phyloP scores from a whole-genome alignment of 1,284 basidiomycete species.

The Ceraceosorus bombacis region DNA sequence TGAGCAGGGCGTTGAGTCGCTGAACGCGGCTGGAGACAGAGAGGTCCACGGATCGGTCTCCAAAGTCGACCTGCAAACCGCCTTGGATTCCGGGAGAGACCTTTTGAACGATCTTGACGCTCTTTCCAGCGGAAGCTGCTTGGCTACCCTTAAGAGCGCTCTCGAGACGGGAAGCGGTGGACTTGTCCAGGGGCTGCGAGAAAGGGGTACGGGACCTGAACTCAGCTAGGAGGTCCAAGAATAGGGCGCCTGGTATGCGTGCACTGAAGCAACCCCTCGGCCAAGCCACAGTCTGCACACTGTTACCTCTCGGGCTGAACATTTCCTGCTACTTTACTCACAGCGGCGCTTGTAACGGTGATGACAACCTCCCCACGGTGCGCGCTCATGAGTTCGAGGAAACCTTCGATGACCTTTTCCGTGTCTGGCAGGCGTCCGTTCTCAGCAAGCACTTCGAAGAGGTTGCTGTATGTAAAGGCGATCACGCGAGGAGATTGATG shows the following conservation, averaged over 20 bases:
- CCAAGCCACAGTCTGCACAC: no score
- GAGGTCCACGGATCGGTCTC: conserved; percentile 94
- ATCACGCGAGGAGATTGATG: not conserved
- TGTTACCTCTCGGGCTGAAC: no score
- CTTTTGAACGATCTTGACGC: conserved; percentile 44
- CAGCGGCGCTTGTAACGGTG: conserved; percentile 66
- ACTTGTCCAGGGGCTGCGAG: conserved; percentile 39
- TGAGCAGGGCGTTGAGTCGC: conserved; percentile 79
- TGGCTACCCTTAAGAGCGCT: conserved; percentile 40
- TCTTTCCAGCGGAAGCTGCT: conserved; percentile 42
- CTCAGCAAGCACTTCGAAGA: conserved; percentile 81
- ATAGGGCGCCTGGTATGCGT: no score
- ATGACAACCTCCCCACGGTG: conserved; percentile 92
- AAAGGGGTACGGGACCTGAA: not conserved
- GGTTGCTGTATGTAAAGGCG: conserved; percentile 55
- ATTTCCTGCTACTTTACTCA: conserved; percentile 42
- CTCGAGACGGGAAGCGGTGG: conserved; percentile 40
- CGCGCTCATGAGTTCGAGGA: conserved; percentile 78
- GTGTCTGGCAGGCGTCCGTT: conserved; percentile 85
- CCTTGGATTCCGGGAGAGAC: conserved; percentile 46
- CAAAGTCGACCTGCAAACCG: conserved; percentile 90
- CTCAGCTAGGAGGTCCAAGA: no score
- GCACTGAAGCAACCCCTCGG: no score
- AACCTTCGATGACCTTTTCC: conserved; percentile 79
- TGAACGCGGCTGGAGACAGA: conserved; percentile 86